Evolutionary conservation across 768 basidiomycete species (phyloP), one percentile per base, ranked within the genome.

Genomic region (Glaciozyma martinii): DNA sequence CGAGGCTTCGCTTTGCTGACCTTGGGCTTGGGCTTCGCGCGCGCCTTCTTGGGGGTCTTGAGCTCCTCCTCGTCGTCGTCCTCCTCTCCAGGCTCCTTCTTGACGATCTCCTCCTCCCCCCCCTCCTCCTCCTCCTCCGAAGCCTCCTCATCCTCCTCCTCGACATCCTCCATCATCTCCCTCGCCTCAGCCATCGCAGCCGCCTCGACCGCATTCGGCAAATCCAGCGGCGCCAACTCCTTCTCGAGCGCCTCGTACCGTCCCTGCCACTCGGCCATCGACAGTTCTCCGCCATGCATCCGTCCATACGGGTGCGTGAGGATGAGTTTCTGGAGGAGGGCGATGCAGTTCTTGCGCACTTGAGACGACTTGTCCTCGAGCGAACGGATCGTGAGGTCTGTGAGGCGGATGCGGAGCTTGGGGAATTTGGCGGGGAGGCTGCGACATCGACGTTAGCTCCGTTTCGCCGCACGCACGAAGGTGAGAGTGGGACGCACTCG

Each of bases 311-410:
- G 93, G 77, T 99, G 93, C 0, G 93, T 97, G 62, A 81, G 64
- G 55, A 98, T 77, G 32, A 97, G 79, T 72, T 84, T 84, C 53
- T 83, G 82, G 27, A 98, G 77, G 32, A 97, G 78, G 25, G 84
- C 81, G 53, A 88, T 85, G 25, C 92, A 87, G 57, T 82, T 83
- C 77, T 90, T 89, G 71, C 95, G 82, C n/a, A 94, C 93, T 9
- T 81, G 84, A 25, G 89, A 83, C 3, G 84, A 85, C 77, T 98
- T 98, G 79, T 98, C 94, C 70, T 90, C 86, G 56, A 99, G 80
- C 32, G 88, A 85, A 3, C 80, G 82, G 40, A 89, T 84, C 0
- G 91, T 87, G n/a, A 84, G 83, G 56, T 81, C 80, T 7, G 91
- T 86, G 42, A 92, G 84, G 25, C 80, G 78, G 40, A 90, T 80